Base-by-base conservation (phyloP, 164 flowering plant species). In the Magnolia sinica region DNA sequence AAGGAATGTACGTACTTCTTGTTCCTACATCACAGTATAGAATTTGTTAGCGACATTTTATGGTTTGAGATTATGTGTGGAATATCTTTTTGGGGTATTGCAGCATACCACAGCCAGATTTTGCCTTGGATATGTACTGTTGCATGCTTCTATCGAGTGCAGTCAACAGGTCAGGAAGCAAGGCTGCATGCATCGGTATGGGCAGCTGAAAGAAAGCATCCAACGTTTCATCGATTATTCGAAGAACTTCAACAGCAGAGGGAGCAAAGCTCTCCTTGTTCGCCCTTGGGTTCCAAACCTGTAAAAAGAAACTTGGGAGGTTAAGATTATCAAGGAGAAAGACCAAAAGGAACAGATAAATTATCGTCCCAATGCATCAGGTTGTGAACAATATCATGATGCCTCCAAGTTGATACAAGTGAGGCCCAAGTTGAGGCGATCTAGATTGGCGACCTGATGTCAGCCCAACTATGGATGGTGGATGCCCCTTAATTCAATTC, bases 131-230 rank as follows among this genome's bases (percentile, higher is more conserved):
- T 69, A 83, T 83, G 73, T 96, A 96, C 73, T 93, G 90, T 67
- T 91, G 91, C 77, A 96, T 92, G 74, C 96, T 88, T 84, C 81
- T 87, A 82, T 94, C 99, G 70, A 96, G 92, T 75, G 96, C 95
- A 80, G 81, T 71, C 72, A 92, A 81, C 85, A 96, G 80, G 77
- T 96, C 98, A 67, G 99, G 98, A 78, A 96, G 93, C 72, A 94
- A 75, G 37, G 87, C 95, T 50, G 95, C 94, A 83, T 92, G 99
- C 84, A 84, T 88, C 14, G 96, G 95, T 81, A 96, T 93, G 50
- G 99, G 99, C 69, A 96, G 85, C 86, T 82, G 96, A 85, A 96
- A 94, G 83, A 81, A 96, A 72, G 97, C 93, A 58, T 92, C 95
- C 73, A 96, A 85, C 9, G 92, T 92, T 77, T 96, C 99, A 78